Evolutionary conservation across 208 protist species (phyloP).

Genomic region (Trichomonas tenax): DNA sequence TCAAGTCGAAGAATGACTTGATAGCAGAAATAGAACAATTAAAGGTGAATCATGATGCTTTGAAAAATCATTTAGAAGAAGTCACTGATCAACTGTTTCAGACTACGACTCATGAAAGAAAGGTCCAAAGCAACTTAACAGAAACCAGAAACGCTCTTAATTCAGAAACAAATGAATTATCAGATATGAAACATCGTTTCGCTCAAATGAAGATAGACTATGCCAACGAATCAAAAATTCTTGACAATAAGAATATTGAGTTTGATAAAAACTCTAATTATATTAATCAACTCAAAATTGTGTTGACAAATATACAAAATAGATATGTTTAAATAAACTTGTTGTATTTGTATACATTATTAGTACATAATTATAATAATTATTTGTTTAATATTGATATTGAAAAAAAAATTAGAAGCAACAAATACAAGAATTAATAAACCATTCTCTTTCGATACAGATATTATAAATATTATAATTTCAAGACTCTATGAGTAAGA

Average conservation of each 20-base stretch:
- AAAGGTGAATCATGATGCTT: neutral
- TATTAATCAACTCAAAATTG: neutral
- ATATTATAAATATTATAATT: too few relatives aligned
- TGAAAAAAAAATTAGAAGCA: too few relatives aligned
- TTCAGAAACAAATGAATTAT: neutral
- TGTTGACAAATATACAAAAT: neutral
- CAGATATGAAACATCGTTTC: neutral
- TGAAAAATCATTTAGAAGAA: neutral
- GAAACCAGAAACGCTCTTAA: neutral
- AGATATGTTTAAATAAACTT: too few relatives aligned
- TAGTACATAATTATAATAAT: too few relatives aligned
- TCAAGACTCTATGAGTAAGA: too few relatives aligned
- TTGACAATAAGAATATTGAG: neutral
- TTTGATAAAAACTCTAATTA: neutral
- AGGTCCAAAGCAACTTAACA: neutral
- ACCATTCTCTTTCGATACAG: too few relatives aligned
- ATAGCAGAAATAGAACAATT: neutral
- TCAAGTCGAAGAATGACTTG: neutral
- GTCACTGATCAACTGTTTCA: neutral
- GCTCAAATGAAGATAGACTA: neutral
- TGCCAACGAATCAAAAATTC: neutral
- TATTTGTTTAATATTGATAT: too few relatives aligned
- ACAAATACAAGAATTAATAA: too few relatives aligned
- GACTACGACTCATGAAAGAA: neutral
- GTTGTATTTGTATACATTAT: too few relatives aligned